Base-by-base conservation (phyloP, 306 rosid genomes). In the Glycyrrhiza uralensis region DNA sequence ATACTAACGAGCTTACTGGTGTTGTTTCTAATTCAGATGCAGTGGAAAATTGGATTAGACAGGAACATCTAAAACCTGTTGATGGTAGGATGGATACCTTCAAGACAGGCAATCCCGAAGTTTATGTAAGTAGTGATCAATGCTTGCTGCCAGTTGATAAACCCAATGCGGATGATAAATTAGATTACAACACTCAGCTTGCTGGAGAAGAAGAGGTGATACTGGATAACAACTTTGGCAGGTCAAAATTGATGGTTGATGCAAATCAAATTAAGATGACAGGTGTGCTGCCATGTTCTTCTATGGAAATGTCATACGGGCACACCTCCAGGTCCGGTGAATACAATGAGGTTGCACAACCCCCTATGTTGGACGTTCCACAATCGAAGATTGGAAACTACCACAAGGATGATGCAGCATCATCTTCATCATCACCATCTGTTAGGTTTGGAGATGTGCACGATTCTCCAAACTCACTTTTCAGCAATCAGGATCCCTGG, bases 401-500 rank as follows among this genome's bases (percentile, higher is more conserved):
- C 44, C 85, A 32, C 64, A 50, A 63, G 67, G 81, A 84, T 72
- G 86, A 71, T 70, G 56, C 56, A 1, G 4, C 45, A 22, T 42
- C 71, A 50, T 70, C 85, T 51, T 75, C 85, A 18, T 6, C 71
- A 7, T 73, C 88, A 71, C 66, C 78, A 30, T 56, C 95, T 51
- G 69, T 60, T 35, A 75, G 79, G 67, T 23, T 68, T 79, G 85
- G 82, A 66, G 87, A 87, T 66, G 64, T 81, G 62, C 92, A 72
- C 58, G 93, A 88, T 51, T 78, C 85, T 26, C 72, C 93, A 11
- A 86, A 87, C 81, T 93, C 96, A 75, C 88, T 93, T 45, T 88
- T 93, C 76, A 87, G 96, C 76, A 69, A 88, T 75, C 92, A 90
- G 56, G 96, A 90, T 85, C 96, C 90, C 44, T 93, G 98, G 98